Evolutionary conservation across 805 yeast genomes (phyloP), one percentile per base, ranked within the genome.

Genomic region (Ogataea siamensis): DNA sequence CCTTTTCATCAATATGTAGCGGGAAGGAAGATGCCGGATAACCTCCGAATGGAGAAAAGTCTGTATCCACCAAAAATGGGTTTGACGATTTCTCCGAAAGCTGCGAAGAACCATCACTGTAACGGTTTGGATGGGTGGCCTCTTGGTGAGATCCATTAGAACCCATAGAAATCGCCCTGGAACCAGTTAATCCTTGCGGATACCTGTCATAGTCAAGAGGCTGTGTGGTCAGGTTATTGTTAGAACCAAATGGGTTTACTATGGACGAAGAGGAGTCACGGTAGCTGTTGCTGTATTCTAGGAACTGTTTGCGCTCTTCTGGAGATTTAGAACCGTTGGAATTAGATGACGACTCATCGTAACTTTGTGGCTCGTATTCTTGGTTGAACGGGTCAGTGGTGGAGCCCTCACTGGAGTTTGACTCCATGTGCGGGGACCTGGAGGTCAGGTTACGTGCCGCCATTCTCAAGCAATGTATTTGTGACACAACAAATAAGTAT

Each of bases 21-120:
- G 99, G 99, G 66, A 91, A 91, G 4, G 87, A 80, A 12, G 88
- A 72, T 7, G 96, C 94, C 1, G 99, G 98, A 62, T 86, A 91
- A 11, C 98, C 98, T 35, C 98, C 99, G 65, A 91, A 91, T 3
- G 98, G 99, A 32, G 85, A 78, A 49, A 80, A 80, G 54, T 83
- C 93, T 15, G 80, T 73, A 53, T 72, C 80, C 27, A 67, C 70
- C 32, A 71, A 43, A 47, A 70, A 70, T 10, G 76, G 76, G 32
- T 58, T 53, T 13, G 57, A 52, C 1, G 57, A 51, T 23, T 50
- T 46, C 18, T 49, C 54, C 24, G 53, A 46, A 6, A 41, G 43
- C 31, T 46, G 43, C 9, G 57, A 50, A 5, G 51, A 40, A 9
- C 47, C 37, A 22, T 44, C 47, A 16, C 51, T 50, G 36, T 38